Conservation (phyloP, 768 basidiomycete species). For the Nidularia pulvinata region DNA sequence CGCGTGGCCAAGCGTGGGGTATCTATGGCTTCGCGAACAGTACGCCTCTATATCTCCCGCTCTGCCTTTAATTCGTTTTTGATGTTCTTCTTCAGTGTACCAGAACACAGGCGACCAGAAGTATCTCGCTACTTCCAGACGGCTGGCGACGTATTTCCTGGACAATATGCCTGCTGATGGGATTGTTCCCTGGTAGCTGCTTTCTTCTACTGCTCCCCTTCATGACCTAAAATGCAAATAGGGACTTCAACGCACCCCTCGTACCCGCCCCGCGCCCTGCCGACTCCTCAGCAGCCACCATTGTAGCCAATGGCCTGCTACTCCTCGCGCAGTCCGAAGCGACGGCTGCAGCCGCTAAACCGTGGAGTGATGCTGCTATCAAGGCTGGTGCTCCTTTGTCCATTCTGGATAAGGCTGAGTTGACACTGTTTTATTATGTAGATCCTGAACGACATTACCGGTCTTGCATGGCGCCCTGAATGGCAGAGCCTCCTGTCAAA, state of each 20-base stretch:
- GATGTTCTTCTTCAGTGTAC: slow-evolving; percentile 69
- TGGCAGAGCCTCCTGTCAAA: slow-evolving; percentile 70
- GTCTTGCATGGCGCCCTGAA: slow-evolving; percentile 53
- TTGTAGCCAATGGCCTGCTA: slow-evolving; percentile 59
- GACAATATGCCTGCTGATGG: slow-evolving; percentile 56
- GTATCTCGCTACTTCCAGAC: slow-evolving; percentile 62
- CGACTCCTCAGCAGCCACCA: slow-evolving; percentile 70
- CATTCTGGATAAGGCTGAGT: too few species aligned
- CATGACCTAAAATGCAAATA: slow-evolving; percentile 15
- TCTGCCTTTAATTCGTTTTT: too few species aligned
- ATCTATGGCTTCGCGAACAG: slow-evolving; percentile 72
- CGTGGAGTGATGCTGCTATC: slow-evolving; percentile 50
- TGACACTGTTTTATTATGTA: slow-evolving; percentile 10
- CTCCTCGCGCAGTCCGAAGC: slow-evolving; percentile 47
- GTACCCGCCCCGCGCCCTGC: slow-evolving; percentile 53
- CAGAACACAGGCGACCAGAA: slow-evolving; percentile 42
- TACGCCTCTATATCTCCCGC: slow-evolving; percentile 24
- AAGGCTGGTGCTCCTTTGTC: slow-evolving; percentile 32
- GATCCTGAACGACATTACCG: slow-evolving; percentile 47
- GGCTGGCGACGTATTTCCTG: slow-evolving; percentile 61
- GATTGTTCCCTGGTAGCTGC: slow-evolving; percentile 64
- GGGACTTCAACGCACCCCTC: slow-evolving; percentile 76
- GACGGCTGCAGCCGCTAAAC: slow-evolving; percentile 22
- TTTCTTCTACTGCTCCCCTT: slow-evolving; percentile 2
- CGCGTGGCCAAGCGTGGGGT: slow-evolving; percentile 73